Evolutionary conservation across 2,329 filamentous ascomycete genomes (phyloP).

Genomic region (Helminthosporium solani): DNA sequence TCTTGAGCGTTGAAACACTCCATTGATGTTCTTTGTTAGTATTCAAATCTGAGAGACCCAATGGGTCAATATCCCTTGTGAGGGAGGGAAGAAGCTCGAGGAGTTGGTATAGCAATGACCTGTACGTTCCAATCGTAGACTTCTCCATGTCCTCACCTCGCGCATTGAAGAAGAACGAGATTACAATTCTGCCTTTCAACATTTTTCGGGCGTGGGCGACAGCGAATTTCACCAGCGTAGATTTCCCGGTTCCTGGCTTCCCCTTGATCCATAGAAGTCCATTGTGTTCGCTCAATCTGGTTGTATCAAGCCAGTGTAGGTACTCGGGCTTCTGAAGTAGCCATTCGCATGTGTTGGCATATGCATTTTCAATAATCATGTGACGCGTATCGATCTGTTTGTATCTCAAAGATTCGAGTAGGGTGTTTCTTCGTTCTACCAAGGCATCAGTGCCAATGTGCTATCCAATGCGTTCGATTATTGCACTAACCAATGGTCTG

Average conservation of each 20-base stretch:
- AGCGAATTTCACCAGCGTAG: constrained; percentile 40
- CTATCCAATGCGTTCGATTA: too few species aligned
- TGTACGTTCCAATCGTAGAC: constrained; percentile 14
- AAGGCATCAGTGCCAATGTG: too few species aligned
- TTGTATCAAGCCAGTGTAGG: constrained; percentile 39
- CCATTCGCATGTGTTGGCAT: constrained; percentile 45
- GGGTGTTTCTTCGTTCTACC: constrained; percentile 1
- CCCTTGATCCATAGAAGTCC: constrained; percentile 52
- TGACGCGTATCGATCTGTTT: constrained; percentile 40
- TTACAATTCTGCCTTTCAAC: constrained; percentile 2
- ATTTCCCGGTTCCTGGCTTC: constrained; percentile 37
- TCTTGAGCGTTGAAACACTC: constrained; percentile 8
- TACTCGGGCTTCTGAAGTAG: constrained; percentile 38
- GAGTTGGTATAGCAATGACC: constrained; percentile 20
- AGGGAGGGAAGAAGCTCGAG: constrained; percentile 10
- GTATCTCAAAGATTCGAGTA: constrained; percentile 39
- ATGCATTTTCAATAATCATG: constrained; percentile 35
- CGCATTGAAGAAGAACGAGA: constrained; percentile 21
- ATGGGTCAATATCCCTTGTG: constrained; percentile 4
- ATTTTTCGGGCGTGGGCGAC: constrained; percentile 4
- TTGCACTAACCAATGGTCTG: constrained; percentile 4
- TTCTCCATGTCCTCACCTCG: constrained; percentile 15
- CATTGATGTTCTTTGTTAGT: constrained; percentile 4
- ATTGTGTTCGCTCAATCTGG: constrained; percentile 25
- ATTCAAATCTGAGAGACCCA: constrained; percentile 4